Base-by-base conservation (phyloP, 371 early-diverging fungal species). In the Zychaea mexicana region DNA sequence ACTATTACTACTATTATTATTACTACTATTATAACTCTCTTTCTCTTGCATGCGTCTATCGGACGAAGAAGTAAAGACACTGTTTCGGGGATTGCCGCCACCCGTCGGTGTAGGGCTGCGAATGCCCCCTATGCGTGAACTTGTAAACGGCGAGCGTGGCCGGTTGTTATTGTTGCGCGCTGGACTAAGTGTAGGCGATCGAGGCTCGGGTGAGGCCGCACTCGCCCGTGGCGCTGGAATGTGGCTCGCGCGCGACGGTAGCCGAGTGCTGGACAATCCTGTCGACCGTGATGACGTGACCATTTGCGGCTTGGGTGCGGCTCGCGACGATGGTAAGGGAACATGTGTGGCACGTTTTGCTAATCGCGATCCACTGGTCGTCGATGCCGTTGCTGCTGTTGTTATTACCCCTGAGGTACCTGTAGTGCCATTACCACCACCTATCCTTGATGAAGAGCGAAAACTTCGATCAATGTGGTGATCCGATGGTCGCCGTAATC, bases 281-380 rank as follows among this genome's bases (percentile, higher is more conserved):
- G 65, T 53, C 47, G 59, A 54, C n/a, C 65, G 47, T 27, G 67
- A 57, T 10, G 76, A 73, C 1, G 62, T 52, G 2, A 74, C 71
- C 13, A 61, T 45, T 52, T 73, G 71, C 45, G 79, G 76, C 8
- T 67, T 63, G 13, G 70, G 60, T 54, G 46, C 60, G 27, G 47
- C 19, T 28, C 49, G 19, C 2, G 65, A 36, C 21, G 68, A 66
- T 36, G 79, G 79, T 36, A 77, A 64, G 15, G 79, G 79, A n/a
- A 79, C 77, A 65, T 79, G 79, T 1, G 79, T 76, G 21, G 79
- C 77, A 31, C 79, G 74, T 53, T 79, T 74, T 5, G 74, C 69
- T 12, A 75, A 61, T n/a, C 64, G 70, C 32, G 67, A 46, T 12
- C 42, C 42, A 42, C 42, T 42, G 7, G 42, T 42, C 3, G 42